These are phyloP conservation scores for Coix lacrymajobi DNA, from an alignment of 176 grass and related monocot genomes.

Conservation along the genomic window DNA sequence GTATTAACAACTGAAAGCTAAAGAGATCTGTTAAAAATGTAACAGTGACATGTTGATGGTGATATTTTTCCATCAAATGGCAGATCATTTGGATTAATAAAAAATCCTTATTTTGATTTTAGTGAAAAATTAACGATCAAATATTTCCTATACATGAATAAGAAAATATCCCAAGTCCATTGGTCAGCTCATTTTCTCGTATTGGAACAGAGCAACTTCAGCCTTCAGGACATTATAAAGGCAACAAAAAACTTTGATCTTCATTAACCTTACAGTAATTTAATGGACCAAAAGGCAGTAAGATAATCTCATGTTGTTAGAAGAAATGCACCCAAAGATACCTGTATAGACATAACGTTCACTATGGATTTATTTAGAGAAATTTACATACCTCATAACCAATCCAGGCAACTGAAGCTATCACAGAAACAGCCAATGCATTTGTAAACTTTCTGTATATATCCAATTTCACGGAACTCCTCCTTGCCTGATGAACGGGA, in stretches of 20 bases:
- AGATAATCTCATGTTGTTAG: background rate
- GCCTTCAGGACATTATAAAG: background rate
- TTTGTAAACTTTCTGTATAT: slow-evolving; percentile 98
- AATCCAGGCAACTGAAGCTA: slow-evolving; percentile 97
- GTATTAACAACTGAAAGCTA: background rate
- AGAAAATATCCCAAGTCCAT: background rate
- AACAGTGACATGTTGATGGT: background rate
- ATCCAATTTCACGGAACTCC: slow-evolving; percentile 87
- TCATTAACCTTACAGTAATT: slow-evolving; percentile 5
- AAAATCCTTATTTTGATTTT: background rate
- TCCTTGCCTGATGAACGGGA: slow-evolving; percentile 60
- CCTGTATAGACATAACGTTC: background rate
- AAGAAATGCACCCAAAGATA: background rate
- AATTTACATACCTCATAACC: slow-evolving; percentile 80
- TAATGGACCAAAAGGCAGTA: background rate
- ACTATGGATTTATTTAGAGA: background rate
- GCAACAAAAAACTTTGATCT: background rate
- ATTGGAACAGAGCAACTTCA: background rate
- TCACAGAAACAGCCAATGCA: slow-evolving; percentile 74
- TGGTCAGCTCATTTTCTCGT: background rate
- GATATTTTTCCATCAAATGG: background rate
- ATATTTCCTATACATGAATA: background rate
- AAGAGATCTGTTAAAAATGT: background rate
- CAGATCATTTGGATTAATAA: background rate
- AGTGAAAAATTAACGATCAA: background rate